Evolutionary conservation across 805 yeast genomes (phyloP).

Genomic region (Lipomyces spencermartinsiae): DNA sequence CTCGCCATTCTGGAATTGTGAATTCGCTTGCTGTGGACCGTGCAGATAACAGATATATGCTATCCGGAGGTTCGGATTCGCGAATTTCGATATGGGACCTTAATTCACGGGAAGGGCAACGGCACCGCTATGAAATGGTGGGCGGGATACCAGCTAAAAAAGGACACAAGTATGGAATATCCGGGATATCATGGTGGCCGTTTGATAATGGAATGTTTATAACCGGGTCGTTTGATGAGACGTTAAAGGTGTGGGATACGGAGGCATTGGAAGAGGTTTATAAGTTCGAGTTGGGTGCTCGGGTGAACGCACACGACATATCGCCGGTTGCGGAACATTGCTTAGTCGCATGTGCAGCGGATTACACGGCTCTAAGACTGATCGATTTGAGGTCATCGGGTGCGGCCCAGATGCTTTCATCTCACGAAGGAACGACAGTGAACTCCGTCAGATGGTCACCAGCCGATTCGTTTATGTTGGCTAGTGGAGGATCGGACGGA

Average conservation of each 20-base stretch:
- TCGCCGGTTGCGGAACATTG: slow-evolving; percentile 53
- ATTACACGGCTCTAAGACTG: slow-evolving; percentile 70
- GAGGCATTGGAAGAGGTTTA: slow-evolving; percentile 68
- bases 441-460: slow-evolving; percentile 80
- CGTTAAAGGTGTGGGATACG: slow-evolving; percentile 83
- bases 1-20: slow-evolving; percentile 54
- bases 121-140: slow-evolving; percentile 38
- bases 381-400: slow-evolving; percentile 35
- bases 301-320: slow-evolving; percentile 72
- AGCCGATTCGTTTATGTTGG: slow-evolving; percentile 60
- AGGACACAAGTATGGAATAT: slow-evolving; percentile 75
- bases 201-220: slow-evolving; percentile 84
- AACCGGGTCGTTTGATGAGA: slow-evolving; percentile 78
- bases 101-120: slow-evolving; percentile 42
- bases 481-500: slow-evolving; percentile 84
- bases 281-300: slow-evolving; percentile 63
- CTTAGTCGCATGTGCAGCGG: slow-evolving; percentile 72
- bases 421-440: slow-evolving; percentile 44
- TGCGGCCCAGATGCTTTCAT: slow-evolving; percentile 34
- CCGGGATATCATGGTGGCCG: slow-evolving; percentile 87
- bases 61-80: slow-evolving; percentile 79
- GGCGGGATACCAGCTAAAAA: slow-evolving; percentile 20
- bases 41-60: slow-evolving; percentile 51
- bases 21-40: slow-evolving; percentile 66
- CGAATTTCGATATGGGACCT: slow-evolving; percentile 72